Percentiles rank a stretch among this genome's conserved stretches.
phyloP scores from a whole-genome alignment of 805 yeast genomes.

The Kluyveromyces starmeri region DNA sequence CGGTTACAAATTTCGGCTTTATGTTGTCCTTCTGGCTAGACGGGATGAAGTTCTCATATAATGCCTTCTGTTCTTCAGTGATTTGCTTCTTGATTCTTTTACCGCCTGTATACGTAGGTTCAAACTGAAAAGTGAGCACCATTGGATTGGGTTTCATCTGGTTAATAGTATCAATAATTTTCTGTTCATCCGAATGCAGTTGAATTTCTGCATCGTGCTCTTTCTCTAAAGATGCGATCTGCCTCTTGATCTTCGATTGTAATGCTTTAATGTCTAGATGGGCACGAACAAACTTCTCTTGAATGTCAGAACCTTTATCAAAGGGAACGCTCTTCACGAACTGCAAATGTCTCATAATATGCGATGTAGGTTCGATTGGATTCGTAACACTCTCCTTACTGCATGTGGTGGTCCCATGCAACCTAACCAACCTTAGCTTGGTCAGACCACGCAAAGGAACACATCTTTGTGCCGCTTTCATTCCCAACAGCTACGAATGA shows the following conservation, averaged over 20 bases:
- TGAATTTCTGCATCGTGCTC: conserved; percentile 30
- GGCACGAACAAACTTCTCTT: conserved; percentile 46
- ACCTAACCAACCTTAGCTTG: too few species aligned
- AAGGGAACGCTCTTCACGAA: conserved; percentile 34
- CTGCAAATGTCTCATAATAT: conserved; percentile 36
- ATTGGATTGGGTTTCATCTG: conserved; percentile 52
- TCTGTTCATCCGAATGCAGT: conserved; percentile 40
- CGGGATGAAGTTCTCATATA: conserved; percentile 22
- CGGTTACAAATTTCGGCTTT: conserved; percentile 62
- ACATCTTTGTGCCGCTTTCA: too few species aligned
- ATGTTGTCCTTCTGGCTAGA: conserved; percentile 17
- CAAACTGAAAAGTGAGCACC: conserved; percentile 73
- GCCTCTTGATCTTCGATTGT: conserved; percentile 38
- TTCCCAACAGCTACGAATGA: too few species aligned
- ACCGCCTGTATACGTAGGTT: conserved; percentile 87
- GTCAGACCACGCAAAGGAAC: too few species aligned
- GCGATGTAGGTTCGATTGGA: conserved; percentile 30
- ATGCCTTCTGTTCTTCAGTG: conserved; percentile 22
- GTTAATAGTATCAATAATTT: conserved; percentile 36
- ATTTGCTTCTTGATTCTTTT: conserved; percentile 59
- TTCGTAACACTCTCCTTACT: conserved; percentile 15
- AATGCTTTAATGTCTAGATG: conserved; percentile 49
- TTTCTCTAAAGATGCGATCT: conserved; percentile 30
- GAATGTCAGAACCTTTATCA: conserved; percentile 45
- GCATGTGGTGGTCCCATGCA: too few species aligned